Evolutionary conservation across 352 stramenopile species (phyloP), one percentile per base, ranked within the genome.

Genomic region (Elongisporangium prolatum): DNA sequence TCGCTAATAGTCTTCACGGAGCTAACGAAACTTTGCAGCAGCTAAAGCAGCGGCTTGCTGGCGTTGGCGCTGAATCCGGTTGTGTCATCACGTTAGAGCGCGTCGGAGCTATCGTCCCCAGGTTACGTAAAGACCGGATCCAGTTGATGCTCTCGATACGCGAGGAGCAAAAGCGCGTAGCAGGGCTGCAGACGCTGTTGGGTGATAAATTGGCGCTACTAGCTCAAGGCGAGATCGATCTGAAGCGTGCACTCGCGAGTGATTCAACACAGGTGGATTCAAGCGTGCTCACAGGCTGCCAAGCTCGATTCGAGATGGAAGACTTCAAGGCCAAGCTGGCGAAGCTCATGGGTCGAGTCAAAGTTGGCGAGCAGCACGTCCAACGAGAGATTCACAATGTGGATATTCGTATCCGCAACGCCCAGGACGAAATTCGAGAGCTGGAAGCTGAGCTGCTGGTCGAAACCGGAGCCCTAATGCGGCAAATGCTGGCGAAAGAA

Each of bases 261-360:
- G 81, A 91, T 52, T 85, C 80, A 0, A 54, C 66, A 3, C 75
- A 86, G 53, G 80, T 91, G 4, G 84, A 93, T 48, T 91, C 84
- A 17, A 63, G 49, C 2, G 74, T 91, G 48, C 75, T 93, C 37
- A 87, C 55, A 10, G 80, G 80, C 4, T 69, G 72, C 1, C 68
- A 61, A 18, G 81, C 72, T 5, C 80, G 81, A 3, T 93, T 89
- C 52, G 82, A 91, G 22, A 71, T 90, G 16, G 80, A 87, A 3
- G 72, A 88, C 48, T 93, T 91, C 67, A 89, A 88, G 56, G 69
- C 74, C n/a, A 91, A 89, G 51, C 69, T 91, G 1, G 74, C 67
- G 0, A 86, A 88, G 54, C 59, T 91, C 2, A 85, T 91, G 74
- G 79, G 79, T 5, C 70, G 65, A 8, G 65, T 93, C 14, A 84